Conservation (phyloP, 352 stramenopile species). For the Phytophthora pseudosyringae region DNA sequence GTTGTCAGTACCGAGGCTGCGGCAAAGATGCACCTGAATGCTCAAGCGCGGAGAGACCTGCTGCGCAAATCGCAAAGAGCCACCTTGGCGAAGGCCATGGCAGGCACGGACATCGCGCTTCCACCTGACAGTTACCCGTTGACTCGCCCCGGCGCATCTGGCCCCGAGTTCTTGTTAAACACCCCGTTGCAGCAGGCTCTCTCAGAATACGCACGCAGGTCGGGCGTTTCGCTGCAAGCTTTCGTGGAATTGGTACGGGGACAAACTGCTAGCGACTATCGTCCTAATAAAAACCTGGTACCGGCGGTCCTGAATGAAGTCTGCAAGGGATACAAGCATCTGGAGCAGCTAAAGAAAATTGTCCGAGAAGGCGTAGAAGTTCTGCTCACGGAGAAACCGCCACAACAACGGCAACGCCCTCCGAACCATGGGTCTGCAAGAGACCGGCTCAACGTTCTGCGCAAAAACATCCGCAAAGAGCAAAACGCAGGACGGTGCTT, state of each 20-base stretch:
- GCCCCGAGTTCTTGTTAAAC: slow-evolving; percentile 15
- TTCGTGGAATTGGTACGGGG: slow-evolving; percentile 22
- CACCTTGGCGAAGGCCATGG: background rate
- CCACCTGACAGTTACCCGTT: background rate
- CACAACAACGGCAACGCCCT: slow-evolving; percentile 1
- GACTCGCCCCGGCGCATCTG: background rate
- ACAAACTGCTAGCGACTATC: slow-evolving; percentile 13
- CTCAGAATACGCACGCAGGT: slow-evolving; percentile 12
- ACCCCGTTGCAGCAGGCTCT: slow-evolving; percentile 12
- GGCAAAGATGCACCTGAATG: too few species aligned
- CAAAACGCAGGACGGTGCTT: slow-evolving; percentile 22
- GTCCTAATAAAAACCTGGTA: slow-evolving; percentile 26
- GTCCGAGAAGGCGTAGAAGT: slow-evolving; percentile 8
- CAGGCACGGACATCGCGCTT: background rate
- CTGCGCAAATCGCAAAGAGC: too few species aligned
- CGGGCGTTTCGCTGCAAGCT: background rate
- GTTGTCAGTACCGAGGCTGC: too few species aligned
- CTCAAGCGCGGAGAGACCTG: too few species aligned
- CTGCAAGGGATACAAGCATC: slow-evolving; percentile 13
- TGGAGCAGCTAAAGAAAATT: slow-evolving; percentile 9
- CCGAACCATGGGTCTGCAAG: slow-evolving; percentile 17
- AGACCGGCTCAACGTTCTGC: slow-evolving; percentile 19
- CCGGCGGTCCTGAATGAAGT: background rate
- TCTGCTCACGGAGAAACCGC: background rate
- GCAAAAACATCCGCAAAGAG: slow-evolving; percentile 31